These are phyloP conservation scores for Arthrobotrys sphaeroides DNA, from an alignment of 2,329 filamentous ascomycete species.

Conservation along the genomic window DNA sequence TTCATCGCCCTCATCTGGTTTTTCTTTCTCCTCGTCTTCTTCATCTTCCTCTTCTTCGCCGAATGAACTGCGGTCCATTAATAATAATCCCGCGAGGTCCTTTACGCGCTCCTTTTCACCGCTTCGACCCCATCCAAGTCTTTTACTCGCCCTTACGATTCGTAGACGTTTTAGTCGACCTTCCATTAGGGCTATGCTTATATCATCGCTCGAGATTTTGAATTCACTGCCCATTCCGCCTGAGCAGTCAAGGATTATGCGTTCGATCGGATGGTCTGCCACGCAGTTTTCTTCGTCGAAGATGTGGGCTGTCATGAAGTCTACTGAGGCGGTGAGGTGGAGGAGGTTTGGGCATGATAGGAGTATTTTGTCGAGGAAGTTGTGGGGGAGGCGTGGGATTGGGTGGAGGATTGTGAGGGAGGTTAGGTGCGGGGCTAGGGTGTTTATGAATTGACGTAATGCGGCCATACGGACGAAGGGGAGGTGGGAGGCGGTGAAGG, in stretches of 20 bases:
- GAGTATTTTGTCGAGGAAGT: slow-evolving; percentile 57
- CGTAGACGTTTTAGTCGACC: slow-evolving; percentile 55
- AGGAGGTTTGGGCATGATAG: slow-evolving; percentile 55
- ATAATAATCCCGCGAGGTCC: slow-evolving; percentile 56
- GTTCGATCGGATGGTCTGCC: slow-evolving; percentile 55
- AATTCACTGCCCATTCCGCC: slow-evolving; percentile 56
- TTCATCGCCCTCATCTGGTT: slow-evolving; percentile 53
- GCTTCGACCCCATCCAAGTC: slow-evolving; percentile 54
- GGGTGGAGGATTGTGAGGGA: slow-evolving; percentile 55
- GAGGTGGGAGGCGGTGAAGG: slow-evolving; percentile 55
- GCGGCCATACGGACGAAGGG: slow-evolving; percentile 55
- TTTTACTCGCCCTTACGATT: slow-evolving; percentile 56
- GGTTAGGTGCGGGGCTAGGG: slow-evolving; percentile 56
- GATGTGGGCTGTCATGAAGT: slow-evolving; percentile 57
- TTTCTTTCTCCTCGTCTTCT: slow-evolving; percentile 24
- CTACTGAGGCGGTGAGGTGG: slow-evolving; percentile 56
- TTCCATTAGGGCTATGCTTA: slow-evolving; percentile 57
- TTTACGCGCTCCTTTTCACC: slow-evolving; percentile 48
- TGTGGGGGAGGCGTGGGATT: slow-evolving; percentile 56
- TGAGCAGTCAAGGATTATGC: slow-evolving; percentile 55
- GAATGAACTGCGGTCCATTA: slow-evolving; percentile 54
- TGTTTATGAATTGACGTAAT: slow-evolving; percentile 53
- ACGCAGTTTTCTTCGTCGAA: slow-evolving; percentile 57
- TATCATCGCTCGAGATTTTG: slow-evolving; percentile 57
- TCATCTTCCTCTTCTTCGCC: slow-evolving; percentile 27